A percentile compares a stretch with the other conserved stretches of the same genome.
Conservation (phyloP, 148 eudicot genomes). For the Diospyros lotus region DNA sequence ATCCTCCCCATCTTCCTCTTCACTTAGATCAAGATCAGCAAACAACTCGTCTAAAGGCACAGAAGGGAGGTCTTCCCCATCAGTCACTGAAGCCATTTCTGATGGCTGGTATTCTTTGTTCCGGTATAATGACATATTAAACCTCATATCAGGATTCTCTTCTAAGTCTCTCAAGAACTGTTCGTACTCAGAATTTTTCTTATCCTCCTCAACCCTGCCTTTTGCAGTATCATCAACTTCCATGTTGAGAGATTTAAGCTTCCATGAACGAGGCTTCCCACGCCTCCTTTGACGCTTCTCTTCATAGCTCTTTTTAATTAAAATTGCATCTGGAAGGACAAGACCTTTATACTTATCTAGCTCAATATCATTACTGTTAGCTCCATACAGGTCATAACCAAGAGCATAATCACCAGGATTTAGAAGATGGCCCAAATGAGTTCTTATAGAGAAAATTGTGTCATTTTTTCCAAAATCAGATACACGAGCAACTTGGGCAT, state of each 20-base stretch:
- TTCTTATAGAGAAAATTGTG: slow-evolving; percentile 41
- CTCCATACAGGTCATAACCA: slow-evolving; percentile 61
- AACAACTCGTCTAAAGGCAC: slow-evolving; percentile 11
- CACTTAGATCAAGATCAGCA: slow-evolving; percentile 48
- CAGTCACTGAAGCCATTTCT: too few species aligned
- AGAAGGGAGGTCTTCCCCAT: too few species aligned
- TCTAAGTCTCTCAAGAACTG: slow-evolving; percentile 57
- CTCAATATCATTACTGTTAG: slow-evolving; percentile 52
- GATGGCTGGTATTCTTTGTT: too few species aligned
- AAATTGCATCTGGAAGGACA: slow-evolving; percentile 42
- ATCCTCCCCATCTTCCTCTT: slow-evolving; percentile 28
- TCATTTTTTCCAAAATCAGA: slow-evolving; percentile 65
- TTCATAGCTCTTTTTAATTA: slow-evolving; percentile 64
- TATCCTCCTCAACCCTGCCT: slow-evolving; percentile 34
- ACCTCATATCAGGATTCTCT: slow-evolving; percentile 25
- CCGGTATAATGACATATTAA: too few species aligned
- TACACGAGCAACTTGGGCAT: slow-evolving; percentile 51
- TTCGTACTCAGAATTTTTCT: slow-evolving; percentile 53
- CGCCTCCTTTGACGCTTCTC: slow-evolving; percentile 55
- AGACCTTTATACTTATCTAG: slow-evolving; percentile 49
- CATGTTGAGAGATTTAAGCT: slow-evolving; percentile 56
- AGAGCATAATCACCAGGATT: slow-evolving; percentile 61
- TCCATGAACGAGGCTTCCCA: slow-evolving; percentile 58
- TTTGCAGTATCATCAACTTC: slow-evolving; percentile 36
- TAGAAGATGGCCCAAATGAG: slow-evolving; percentile 58